These are phyloP conservation scores for Huntiella abstrusa DNA, from an alignment of 2,329 filamentous ascomycete genomes.

Conservation along the genomic window DNA sequence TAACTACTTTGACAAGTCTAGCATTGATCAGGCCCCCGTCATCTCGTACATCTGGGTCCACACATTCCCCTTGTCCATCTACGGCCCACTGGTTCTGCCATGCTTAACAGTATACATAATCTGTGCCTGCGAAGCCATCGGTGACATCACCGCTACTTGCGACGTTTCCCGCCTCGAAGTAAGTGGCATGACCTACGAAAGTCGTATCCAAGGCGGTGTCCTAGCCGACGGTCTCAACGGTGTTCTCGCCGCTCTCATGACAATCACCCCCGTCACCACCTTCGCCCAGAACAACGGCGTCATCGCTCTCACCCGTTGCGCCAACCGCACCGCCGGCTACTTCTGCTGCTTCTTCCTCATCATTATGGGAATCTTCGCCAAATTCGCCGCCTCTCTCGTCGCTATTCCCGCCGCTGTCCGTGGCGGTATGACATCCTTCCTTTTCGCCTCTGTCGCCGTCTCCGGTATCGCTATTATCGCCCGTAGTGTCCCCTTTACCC, in stretches of 20 bases:
- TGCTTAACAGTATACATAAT: constrained; percentile 53
- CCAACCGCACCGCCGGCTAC: constrained; percentile 64
- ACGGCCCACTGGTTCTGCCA: constrained; percentile 55
- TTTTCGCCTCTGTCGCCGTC: constrained; percentile 59
- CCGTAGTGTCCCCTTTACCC: constrained; percentile 50
- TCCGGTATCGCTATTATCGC: constrained; percentile 61
- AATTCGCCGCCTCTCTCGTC: constrained; percentile 63
- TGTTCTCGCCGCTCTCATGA: constrained; percentile 55
- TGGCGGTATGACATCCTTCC: constrained; percentile 61
- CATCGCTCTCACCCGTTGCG: constrained; percentile 63
- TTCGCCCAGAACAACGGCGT: constrained; percentile 78
- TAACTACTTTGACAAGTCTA: constrained; percentile 58
- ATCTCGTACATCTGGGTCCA: constrained; percentile 64
- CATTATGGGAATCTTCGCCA: constrained; percentile 65
- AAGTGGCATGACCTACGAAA: constrained; percentile 52
- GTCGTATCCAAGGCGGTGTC: constrained; percentile 60
- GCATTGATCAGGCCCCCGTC: constrained; percentile 51
- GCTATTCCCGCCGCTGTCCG: constrained; percentile 51
- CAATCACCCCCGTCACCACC: constrained; percentile 61
- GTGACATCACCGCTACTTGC: constrained; percentile 64
- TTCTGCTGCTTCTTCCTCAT: constrained; percentile 60
- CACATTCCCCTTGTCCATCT: constrained; percentile 53
- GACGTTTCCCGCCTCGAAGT: constrained; percentile 63
- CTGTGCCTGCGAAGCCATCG: constrained; percentile 60
- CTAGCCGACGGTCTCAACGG: constrained; percentile 63